A percentile compares a stretch with the other conserved stretches of the same genome.
Conservation (phyloP, 2,329 filamentous ascomycete species). For the Blumeriella jaapii region DNA sequence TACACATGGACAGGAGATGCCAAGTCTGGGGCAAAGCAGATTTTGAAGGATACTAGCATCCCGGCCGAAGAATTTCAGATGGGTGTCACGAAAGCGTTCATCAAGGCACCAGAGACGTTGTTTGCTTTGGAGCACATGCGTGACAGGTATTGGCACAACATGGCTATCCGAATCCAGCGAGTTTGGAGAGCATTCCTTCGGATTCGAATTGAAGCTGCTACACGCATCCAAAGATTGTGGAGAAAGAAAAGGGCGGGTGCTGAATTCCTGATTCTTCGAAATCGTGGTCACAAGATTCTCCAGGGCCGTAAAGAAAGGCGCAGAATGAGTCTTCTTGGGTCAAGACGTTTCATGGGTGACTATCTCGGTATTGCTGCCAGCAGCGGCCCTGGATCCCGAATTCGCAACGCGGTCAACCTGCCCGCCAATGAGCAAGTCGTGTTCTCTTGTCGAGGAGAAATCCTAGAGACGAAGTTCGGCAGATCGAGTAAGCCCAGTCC, state of each 20-base stretch:
- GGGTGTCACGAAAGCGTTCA: constrained; percentile 93
- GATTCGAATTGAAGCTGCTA: constrained; percentile 85
- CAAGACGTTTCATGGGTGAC: constrained; percentile 84
- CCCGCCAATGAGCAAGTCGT: constrained; percentile 61
- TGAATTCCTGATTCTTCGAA: constrained; percentile 78
- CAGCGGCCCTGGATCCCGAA: constrained; percentile 67
- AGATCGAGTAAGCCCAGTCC: constrained; percentile 90
- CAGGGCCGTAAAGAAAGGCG: constrained; percentile 81
- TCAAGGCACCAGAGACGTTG: constrained; percentile 93
- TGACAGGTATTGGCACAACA: constrained; percentile 98
- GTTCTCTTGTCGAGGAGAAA: constrained; percentile 85
- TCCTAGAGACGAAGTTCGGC: constrained; percentile 89
- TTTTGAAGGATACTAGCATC: constrained; percentile 92
- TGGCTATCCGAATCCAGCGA: constrained; percentile 94
- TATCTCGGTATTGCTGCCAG: constrained; percentile 81
- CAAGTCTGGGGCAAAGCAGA: constrained; percentile 79
- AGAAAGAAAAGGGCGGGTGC: constrained; percentile 83
- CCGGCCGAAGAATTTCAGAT: constrained; percentile 94
- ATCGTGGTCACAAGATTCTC: constrained; percentile 75
- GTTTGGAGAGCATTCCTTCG: constrained; percentile 95
- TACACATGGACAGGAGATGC: constrained; percentile 91
- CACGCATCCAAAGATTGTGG: constrained; percentile 91
- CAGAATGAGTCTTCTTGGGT: constrained; percentile 83
- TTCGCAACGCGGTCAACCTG: constrained; percentile 65
- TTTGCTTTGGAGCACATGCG: constrained; percentile 97